Conservation (phyloP, 176 grass and related monocot genomes). For the Hordeum marinum region DNA sequence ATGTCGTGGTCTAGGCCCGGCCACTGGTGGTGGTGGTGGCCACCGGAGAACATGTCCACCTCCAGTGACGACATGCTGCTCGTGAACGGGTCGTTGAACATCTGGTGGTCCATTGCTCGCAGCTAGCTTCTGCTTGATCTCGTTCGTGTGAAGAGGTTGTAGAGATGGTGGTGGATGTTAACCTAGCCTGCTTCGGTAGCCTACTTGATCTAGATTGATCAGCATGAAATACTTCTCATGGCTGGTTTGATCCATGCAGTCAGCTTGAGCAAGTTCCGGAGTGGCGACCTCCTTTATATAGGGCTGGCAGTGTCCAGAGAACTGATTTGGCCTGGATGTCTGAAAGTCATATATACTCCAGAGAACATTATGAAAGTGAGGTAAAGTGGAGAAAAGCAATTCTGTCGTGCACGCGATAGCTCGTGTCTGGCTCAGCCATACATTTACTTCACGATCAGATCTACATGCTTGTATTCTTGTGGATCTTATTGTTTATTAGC, state of each 20-base stretch:
- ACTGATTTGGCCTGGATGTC: neutral
- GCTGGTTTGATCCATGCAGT: too few relatives aligned
- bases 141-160: neutral
- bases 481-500: too few relatives aligned
- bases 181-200: neutral
- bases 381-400: neutral
- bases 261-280: neutral
- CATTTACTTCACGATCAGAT: too few relatives aligned
- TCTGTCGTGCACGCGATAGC: too few relatives aligned
- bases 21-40: neutral
- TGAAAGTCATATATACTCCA: too few relatives aligned
- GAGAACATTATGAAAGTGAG: neutral
- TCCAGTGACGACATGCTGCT: conserved; percentile 48
- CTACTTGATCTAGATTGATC: neutral
- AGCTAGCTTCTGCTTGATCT: neutral
- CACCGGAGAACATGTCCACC: conserved; percentile 33
- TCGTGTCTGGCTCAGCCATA: too few relatives aligned
- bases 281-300: conserved; percentile 17
- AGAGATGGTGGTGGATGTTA: neutral
- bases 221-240: neutral
- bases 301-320: neutral
- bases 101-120: conserved; percentile 19
- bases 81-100: conserved; percentile 47
- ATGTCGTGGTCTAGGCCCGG: conserved; percentile 31
- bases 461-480: too few relatives aligned